Base-by-base conservation (phyloP, 2,329 filamentous ascomycete genomes). In the Hypomyces rosellus region DNA sequence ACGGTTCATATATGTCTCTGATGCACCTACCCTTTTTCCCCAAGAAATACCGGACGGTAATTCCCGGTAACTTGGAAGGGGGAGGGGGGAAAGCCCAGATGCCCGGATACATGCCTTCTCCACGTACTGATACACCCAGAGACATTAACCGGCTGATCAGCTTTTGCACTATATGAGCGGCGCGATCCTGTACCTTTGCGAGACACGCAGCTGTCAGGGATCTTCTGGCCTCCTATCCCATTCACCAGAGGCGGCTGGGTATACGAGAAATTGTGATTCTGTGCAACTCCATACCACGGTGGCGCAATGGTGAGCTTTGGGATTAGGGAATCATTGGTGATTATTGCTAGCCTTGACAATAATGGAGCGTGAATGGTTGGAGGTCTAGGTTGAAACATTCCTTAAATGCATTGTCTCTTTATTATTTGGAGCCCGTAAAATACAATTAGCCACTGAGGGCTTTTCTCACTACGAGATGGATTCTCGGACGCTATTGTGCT, bases 151-250 rank as follows among this genome's bases (percentile, higher is more conserved):
- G 45, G 45, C 43, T 36, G 50, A 49, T 49, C 46, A 39, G 46
- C 38, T 22, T 34, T 20, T 52, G 38, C 43, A 34, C 38, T 34
- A 37, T 49, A 34, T 38, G 43, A 52, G 46, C 46, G 45, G 51
- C 22, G 48, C 51, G 51, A 53, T 50, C 51, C 44, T 49, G 45
- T 50, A 50, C 48, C 44, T 41, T 47, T 46, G 51, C 54, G 51
- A 55, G 54, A 55, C 54, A 55, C 49, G 49, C 54, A 55, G 51
- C 42, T 51, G 54, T 54, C 54, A 54, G 48, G 44, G 38, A 25
- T 40, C 33, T 51, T 45, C 11, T 36, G 58, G 14, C 51, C 18
- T 44, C 50, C 50, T 30, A 51, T 34, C 43, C 16, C 18, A 34
- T n/a, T 33, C 15, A 18, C n/a, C 41, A 34, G 12, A 40, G 33